Conservation (phyloP, 148 eudicot genomes). For the Vaccinium macrocarpon region DNA sequence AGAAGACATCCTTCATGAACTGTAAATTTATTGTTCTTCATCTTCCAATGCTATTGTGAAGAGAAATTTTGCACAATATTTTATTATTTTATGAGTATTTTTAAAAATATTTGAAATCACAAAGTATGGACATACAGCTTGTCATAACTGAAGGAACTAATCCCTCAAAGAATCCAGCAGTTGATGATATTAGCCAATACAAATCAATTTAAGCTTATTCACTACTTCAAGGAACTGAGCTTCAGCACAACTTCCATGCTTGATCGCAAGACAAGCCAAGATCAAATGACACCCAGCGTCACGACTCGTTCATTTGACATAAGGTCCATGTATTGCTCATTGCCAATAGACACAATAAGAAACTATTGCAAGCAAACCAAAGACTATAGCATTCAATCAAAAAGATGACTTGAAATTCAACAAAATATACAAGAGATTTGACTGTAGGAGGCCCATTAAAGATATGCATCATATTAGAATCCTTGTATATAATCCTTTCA, state of each 20-base stretch:
- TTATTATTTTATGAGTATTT: neutral
- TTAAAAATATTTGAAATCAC: neutral
- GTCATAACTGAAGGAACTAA: neutral
- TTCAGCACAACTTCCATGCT: neutral
- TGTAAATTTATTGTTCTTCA: neutral
- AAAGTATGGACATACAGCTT: neutral
- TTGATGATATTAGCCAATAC: neutral
- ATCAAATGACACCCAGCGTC: neutral
- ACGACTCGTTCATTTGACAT: neutral
- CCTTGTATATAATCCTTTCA: neutral
- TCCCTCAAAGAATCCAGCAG: neutral
- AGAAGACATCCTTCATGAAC: neutral
- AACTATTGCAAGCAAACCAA: neutral
- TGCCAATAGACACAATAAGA: neutral
- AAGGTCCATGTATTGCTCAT: neutral
- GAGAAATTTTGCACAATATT: neutral
- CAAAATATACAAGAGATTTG: neutral
- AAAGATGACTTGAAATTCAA: neutral
- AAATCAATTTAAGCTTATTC: neutral
- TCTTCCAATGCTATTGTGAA: neutral
- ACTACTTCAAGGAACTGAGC: neutral
- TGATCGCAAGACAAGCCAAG: neutral
- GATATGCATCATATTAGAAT: neutral
- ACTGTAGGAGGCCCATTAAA: neutral
- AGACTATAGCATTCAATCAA: neutral